A percentile compares a stretch with the other conserved stretches of the same genome.
These are phyloP conservation scores for Epichloe glyceriae DNA, from an alignment of 2,329 filamentous ascomycete species.

Conservation along the genomic window DNA sequence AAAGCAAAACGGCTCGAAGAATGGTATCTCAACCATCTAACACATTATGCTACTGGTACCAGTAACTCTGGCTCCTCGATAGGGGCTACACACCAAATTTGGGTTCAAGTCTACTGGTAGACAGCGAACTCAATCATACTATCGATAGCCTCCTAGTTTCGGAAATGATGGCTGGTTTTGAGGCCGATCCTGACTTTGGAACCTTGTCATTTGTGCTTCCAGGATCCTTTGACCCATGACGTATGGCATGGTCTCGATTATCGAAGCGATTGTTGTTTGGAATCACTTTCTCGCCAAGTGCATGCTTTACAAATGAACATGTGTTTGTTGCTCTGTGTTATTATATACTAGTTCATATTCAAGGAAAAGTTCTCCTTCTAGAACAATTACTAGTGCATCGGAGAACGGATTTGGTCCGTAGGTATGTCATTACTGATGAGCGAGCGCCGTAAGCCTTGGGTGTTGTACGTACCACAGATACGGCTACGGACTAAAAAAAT, in stretches of 20 bases:
- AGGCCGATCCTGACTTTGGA: neutral
- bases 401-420: neutral
- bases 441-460: neutral
- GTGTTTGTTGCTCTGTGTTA: too few relatives aligned
- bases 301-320: too few relatives aligned
- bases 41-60: neutral
- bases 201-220: neutral
- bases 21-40: slow-evolving; percentile 10
- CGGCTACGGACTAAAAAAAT: too few relatives aligned
- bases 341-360: too few relatives aligned
- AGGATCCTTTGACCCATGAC: neutral
- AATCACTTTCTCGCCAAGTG: too few relatives aligned
- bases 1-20: slow-evolving; percentile 11
- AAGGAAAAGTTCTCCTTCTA: too few relatives aligned
- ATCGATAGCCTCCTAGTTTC: neutral
- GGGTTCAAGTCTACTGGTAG: neutral
- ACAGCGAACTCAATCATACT: neutral
- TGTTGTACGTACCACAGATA: neutral
- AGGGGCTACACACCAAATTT: neutral
- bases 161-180: neutral
- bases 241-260: neutral
- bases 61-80: neutral
- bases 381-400: too few relatives aligned
- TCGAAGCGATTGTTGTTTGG: too few relatives aligned
- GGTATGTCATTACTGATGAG: neutral